phyloP scores from a whole-genome alignment of 2,329 filamentous ascomycete genomes.

The Hortaea werneckii region DNA sequence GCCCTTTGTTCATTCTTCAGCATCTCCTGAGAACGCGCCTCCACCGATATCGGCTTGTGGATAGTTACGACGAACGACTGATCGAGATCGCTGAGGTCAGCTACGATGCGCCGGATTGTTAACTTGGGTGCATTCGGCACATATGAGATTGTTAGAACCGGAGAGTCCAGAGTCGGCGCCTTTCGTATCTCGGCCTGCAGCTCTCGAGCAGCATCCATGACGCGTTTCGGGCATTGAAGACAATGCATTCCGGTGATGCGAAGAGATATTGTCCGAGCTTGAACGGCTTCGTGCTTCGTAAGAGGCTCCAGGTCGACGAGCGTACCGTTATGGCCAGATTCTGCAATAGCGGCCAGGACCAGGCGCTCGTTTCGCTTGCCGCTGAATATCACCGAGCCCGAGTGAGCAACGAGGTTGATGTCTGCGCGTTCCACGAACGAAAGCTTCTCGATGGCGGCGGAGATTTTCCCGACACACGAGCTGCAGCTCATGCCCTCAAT shows the following conservation, averaged over 20 bases:
- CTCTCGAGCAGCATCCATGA: no score
- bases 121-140: slow-evolving; percentile 55
- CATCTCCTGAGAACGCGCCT: slow-evolving; percentile 68
- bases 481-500: slow-evolving; percentile 51
- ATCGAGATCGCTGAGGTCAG: slow-evolving; percentile 56
- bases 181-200: no score
- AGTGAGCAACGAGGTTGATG: slow-evolving; percentile 38
- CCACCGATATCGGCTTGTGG: slow-evolving; percentile 70
- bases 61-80: slow-evolving; percentile 57
- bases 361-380: slow-evolving; percentile 27
- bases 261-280: no score
- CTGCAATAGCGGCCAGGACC: slow-evolving; percentile 40
- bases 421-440: slow-evolving; percentile 38
- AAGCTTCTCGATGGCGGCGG: slow-evolving; percentile 35
- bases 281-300: no score
- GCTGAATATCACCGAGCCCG: slow-evolving; percentile 29
- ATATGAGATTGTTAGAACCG: slow-evolving; percentile 63
- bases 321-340: slow-evolving; percentile 31
- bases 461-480: slow-evolving; percentile 43
- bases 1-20: slow-evolving; percentile 58
- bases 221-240: no score
- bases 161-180: slow-evolving; percentile 51
- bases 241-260: no score
- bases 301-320: no score
- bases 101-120: slow-evolving; percentile 66